Percentiles rank a stretch among this genome's conserved stretches.
These are phyloP conservation scores for Claviceps capensis DNA, from an alignment of 2,329 filamentous ascomycete species.

Conservation along the genomic window DNA sequence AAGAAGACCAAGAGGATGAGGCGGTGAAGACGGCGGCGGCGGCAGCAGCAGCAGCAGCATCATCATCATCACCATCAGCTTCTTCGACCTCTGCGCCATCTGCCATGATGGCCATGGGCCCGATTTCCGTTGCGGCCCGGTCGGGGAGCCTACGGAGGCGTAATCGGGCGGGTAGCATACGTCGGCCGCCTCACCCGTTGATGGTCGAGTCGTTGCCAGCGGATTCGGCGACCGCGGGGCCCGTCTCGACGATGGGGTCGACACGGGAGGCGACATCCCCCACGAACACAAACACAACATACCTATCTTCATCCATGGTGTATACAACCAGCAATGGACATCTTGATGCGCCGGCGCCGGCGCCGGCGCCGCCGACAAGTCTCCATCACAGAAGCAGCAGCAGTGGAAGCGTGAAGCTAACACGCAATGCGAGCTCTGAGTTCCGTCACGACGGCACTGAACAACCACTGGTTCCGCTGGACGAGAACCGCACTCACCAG, in stretches of 20 bases:
- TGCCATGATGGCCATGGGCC: not conserved
- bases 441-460: constrained; percentile 10
- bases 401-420: constrained; percentile 7
- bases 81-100: not conserved
- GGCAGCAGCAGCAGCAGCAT: constrained; percentile 14
- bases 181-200: constrained; percentile 19
- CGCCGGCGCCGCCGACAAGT: constrained; percentile 36
- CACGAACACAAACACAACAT: constrained; percentile 22
- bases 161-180: constrained; percentile 23
- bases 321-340: constrained; percentile 17
- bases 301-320: not conserved
- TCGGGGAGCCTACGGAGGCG: constrained; percentile 21
- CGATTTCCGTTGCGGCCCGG: constrained; percentile 7
- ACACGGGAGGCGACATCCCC: constrained; percentile 29
- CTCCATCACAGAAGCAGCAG: constrained; percentile 3
- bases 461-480: constrained; percentile 15
- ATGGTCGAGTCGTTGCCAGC: constrained; percentile 14
- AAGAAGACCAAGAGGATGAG: constrained; percentile 37
- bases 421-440: constrained; percentile 17
- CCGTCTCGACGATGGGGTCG: constrained; percentile 11
- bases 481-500: constrained; percentile 31
- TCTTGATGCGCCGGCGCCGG: constrained; percentile 31
- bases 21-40: constrained; percentile 19
- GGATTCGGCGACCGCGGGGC: constrained; percentile 10
- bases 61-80: constrained; percentile 9